These are phyloP conservation scores for Magnolia sinica DNA, from an alignment of 164 flowering plant genomes.

Conservation along the genomic window DNA sequence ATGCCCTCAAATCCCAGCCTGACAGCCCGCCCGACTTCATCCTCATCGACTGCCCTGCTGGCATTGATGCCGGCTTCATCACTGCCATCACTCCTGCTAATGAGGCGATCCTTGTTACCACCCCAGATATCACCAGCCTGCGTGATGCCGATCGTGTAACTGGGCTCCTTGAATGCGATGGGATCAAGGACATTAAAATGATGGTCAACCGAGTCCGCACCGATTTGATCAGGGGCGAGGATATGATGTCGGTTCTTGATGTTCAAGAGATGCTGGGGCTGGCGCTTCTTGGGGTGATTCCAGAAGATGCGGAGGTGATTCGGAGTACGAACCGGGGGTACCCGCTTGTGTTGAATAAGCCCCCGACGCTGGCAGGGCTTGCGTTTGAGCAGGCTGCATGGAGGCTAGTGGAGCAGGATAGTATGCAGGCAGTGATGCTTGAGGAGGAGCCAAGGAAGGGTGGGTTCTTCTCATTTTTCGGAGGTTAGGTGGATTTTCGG, in stretches of 20 bases:
- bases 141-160: conserved; percentile 94
- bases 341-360: conserved; percentile 89
- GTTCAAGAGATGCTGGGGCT: conserved; percentile 96
- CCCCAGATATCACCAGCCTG: conserved; percentile 86
- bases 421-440: conserved; percentile 92
- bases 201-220: conserved; percentile 91
- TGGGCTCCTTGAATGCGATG: conserved; percentile 91
- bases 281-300: conserved; percentile 83
- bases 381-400: conserved; percentile 99
- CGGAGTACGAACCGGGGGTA: conserved; percentile 91
- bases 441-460: conserved; percentile 94
- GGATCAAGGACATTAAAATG: conserved; percentile 97
- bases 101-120: conserved; percentile 89
- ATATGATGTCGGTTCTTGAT: conserved; percentile 98
- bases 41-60: conserved; percentile 92
- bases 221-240: conserved; percentile 96
- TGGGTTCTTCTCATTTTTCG: conserved; percentile 90
- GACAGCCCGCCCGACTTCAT: conserved; percentile 84
- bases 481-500: conserved; percentile 28
- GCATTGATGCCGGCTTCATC: conserved; percentile 96
- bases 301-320: conserved; percentile 94
- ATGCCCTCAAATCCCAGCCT: conserved; percentile 62
- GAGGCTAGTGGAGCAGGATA: conserved; percentile 98
- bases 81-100: conserved; percentile 97
- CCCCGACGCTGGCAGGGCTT: conserved; percentile 91